These are phyloP conservation scores for Suillus clintonianus DNA, from an alignment of 768 basidiomycete genomes.

Conservation along the genomic window DNA sequence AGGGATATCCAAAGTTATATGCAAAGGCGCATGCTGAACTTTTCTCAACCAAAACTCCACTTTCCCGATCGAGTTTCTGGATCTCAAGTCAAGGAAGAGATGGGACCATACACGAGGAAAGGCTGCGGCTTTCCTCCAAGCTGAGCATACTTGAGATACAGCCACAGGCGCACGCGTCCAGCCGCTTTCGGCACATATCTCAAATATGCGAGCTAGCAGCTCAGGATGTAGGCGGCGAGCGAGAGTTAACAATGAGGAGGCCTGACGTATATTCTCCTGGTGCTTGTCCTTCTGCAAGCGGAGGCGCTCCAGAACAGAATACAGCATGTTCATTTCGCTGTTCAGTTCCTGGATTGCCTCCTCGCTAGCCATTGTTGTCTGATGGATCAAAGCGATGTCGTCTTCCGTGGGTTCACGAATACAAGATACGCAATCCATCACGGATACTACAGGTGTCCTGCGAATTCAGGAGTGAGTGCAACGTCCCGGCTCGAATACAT, in stretches of 20 bases:
- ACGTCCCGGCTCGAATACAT: not conserved
- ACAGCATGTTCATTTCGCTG: conserved; percentile 42
- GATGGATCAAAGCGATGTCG: conserved; percentile 17
- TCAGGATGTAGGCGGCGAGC: conserved; percentile 59
- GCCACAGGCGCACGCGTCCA: conserved; percentile 58
- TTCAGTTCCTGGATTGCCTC: conserved; percentile 43
- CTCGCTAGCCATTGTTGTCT: conserved; percentile 39
- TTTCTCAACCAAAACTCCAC: conserved; percentile 54
- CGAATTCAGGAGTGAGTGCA: not conserved
- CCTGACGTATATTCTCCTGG: conserved; percentile 42
- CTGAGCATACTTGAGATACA: conserved; percentile 58
- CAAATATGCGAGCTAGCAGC: conserved; percentile 55
- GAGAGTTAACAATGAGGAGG: conserved; percentile 51
- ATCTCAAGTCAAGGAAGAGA: conserved; percentile 52
- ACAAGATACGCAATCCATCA: conserved; percentile 20
- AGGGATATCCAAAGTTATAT: conserved; percentile 44
- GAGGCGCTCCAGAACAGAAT: conserved; percentile 41
- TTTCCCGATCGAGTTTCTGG: conserved; percentile 40
- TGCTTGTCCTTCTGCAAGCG: conserved; percentile 45
- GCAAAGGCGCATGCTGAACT: conserved; percentile 44
- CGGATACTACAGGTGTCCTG: conserved; percentile 1
- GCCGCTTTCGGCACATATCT: conserved; percentile 48
- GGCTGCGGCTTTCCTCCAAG: conserved; percentile 56
- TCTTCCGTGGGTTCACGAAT: conserved; percentile 18
- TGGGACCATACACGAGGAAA: conserved; percentile 60